phyloP scores from a whole-genome alignment of 345 rosid genomes.

The Linum tenue region DNA sequence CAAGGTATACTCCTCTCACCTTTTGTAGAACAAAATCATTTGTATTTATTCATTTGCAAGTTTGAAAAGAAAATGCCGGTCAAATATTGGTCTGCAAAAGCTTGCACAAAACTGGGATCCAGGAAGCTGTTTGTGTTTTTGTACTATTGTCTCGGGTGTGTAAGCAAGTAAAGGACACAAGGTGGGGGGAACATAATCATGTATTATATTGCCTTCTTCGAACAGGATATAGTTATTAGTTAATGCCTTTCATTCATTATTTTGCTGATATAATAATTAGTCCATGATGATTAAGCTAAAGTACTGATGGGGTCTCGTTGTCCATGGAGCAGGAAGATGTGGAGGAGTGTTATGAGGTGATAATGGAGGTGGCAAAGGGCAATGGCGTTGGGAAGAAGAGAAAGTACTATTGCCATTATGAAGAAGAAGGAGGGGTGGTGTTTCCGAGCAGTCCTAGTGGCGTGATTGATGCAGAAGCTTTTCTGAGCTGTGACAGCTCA shows the following conservation, averaged over 20 bases:
- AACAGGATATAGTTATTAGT: background rate
- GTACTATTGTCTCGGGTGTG: background rate
- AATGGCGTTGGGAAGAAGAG: background rate
- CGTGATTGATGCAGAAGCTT: slow-evolving; percentile 19
- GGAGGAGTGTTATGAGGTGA: slow-evolving; percentile 14
- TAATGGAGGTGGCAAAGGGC: slow-evolving; percentile 9
- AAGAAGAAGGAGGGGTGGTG: slow-evolving; percentile 8
- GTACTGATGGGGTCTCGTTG: background rate
- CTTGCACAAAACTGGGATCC: too few relatives aligned
- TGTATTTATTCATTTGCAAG: background rate
- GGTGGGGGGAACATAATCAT: background rate
- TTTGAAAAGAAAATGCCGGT: background rate
- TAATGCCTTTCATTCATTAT: background rate
- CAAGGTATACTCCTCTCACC: slow-evolving; percentile 10
- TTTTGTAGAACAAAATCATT: background rate
- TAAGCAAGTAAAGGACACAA: background rate
- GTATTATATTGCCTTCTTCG: background rate
- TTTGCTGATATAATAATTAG: background rate
- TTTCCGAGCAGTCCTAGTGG: slow-evolving; percentile 24
- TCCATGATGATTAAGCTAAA: background rate
- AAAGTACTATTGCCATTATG: background rate
- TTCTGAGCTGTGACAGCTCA: slow-evolving; percentile 21
- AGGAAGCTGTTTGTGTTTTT: background rate
- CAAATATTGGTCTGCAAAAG: background rate
- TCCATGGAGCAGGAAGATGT: slow-evolving; percentile 16